Percentiles rank a stretch among this genome's conserved stretches.
phyloP scores from a whole-genome alignment of 225 moss, liverwort and hornwort genomes.

The Rhytidiadelphus loreus region DNA sequence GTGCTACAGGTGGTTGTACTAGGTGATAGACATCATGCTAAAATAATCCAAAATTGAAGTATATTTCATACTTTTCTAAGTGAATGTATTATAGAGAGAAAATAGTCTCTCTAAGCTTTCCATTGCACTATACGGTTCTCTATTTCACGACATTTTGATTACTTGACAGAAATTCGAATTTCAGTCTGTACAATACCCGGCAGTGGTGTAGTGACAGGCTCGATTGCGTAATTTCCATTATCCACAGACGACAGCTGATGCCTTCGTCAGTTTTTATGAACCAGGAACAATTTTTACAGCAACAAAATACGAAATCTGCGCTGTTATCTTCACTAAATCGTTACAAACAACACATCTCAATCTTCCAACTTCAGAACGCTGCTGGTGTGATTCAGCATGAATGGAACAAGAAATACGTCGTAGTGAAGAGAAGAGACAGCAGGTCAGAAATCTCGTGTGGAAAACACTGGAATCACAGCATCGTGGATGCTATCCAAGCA shows the following conservation, averaged over 20 bases:
- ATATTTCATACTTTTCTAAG: too few species aligned
- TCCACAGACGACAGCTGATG: not conserved
- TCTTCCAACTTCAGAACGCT: not conserved
- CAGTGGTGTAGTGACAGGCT: not conserved
- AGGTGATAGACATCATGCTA: too few species aligned
- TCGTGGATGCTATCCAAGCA: constrained; percentile 28
- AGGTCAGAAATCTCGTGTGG: constrained; percentile 57
- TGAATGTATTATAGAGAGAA: too few species aligned
- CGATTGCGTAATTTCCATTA: not conserved
- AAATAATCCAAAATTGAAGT: too few species aligned
- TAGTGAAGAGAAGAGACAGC: not conserved
- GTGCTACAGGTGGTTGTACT: too few species aligned
- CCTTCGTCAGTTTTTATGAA: not conserved
- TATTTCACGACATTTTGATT: too few species aligned
- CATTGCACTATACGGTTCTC: too few species aligned
- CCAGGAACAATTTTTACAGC: too few species aligned
- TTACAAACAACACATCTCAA: not conserved
- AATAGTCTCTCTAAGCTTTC: too few species aligned
- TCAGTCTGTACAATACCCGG: not conserved
- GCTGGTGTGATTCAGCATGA: too few species aligned
- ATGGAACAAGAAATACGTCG: not conserved
- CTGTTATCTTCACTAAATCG: too few species aligned
- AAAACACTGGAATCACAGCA: constrained; percentile 34
- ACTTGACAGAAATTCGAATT: too few species aligned
- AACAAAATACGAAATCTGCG: not conserved